A percentile compares a stretch with the other conserved stretches of the same genome.
These are phyloP conservation scores for Kluyveromyces starmeri DNA, from an alignment of 805 yeast species.

Conservation along the genomic window DNA sequence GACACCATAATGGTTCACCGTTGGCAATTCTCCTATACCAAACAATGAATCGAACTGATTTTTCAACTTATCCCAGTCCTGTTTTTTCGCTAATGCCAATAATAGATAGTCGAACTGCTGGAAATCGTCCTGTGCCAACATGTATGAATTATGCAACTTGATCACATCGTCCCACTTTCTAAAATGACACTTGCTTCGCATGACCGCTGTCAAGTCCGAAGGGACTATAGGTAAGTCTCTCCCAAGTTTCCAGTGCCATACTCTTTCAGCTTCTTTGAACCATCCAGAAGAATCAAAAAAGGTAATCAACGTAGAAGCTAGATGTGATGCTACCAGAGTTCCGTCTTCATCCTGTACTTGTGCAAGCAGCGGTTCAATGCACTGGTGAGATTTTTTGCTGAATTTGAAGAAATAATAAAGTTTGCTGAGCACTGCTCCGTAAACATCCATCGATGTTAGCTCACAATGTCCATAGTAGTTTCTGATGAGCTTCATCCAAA, in stretches of 20 bases:
- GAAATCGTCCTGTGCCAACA: conserved; percentile 35
- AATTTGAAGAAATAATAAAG: conserved; percentile 1
- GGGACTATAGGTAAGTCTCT: conserved; percentile 13
- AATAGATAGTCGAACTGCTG: conserved; percentile 42
- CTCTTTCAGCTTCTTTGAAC: conserved; percentile 10
- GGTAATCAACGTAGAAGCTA: conserved; percentile 22
- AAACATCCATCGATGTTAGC: conserved; percentile 14
- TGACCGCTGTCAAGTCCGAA: conserved; percentile 19
- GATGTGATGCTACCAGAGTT: conserved; percentile 20
- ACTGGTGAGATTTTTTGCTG: conserved; percentile 1
- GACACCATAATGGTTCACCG: conserved; percentile 45
- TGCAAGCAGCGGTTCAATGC: neutral
- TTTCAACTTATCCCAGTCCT: conserved; percentile 49
- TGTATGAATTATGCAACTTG: conserved; percentile 30
- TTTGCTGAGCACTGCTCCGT: conserved; percentile 6
- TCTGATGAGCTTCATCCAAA: conserved; percentile 22
- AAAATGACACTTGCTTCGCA: conserved; percentile 18
- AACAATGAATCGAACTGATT: conserved; percentile 47
- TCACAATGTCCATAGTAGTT: conserved; percentile 22
- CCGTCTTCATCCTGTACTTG: conserved; percentile 9
- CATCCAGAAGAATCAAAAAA: conserved; percentile 12
- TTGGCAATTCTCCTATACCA: conserved; percentile 46
- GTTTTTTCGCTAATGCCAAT: conserved; percentile 35
- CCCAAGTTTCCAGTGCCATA: conserved; percentile 29
- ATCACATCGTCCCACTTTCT: conserved; percentile 20